phyloP scores from a whole-genome alignment of 1,284 basidiomycete genomes.

The Schizophyllum amplum region DNA sequence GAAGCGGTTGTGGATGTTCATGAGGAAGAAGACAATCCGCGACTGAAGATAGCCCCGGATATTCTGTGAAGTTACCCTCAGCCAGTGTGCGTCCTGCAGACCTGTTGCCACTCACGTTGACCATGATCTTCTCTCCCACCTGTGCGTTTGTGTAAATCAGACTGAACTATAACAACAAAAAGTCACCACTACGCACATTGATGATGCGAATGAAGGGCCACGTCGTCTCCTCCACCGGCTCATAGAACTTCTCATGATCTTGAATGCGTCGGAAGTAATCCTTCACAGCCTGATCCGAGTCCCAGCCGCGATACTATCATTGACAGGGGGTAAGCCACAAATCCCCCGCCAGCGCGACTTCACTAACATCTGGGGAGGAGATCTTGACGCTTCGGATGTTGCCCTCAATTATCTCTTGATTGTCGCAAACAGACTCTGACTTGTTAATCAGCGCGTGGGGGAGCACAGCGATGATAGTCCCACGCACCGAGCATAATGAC shows the following conservation, averaged over 20 bases:
- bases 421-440: conserved; percentile 81
- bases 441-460: not conserved
- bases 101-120: conserved; percentile 56
- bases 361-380: conserved; percentile 87
- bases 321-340: conserved; percentile 1
- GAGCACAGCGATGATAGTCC: no score
- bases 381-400: conserved; percentile 98
- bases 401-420: conserved; percentile 86
- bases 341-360: not conserved
- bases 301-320: conserved; percentile 82
- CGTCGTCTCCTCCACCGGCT: conserved; percentile 77
- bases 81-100: no score
- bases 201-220: conserved; percentile 95
- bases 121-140: conserved; percentile 91
- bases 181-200: conserved; percentile 56
- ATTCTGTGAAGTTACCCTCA: no score
- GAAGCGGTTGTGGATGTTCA: conserved; percentile 94
- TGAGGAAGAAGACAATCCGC: conserved; percentile 91
- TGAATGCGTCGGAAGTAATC: conserved; percentile 90
- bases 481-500: conserved; percentile 84
- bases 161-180: conserved; percentile 3
- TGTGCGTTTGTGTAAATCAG: conserved; percentile 19
- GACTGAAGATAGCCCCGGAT: conserved; percentile 87
- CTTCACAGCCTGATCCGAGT: conserved; percentile 83
- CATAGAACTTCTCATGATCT: conserved; percentile 84